Evolutionary conservation across 352 stramenopile species (phyloP).

Genomic region (Phytophthora nicotianae): DNA sequence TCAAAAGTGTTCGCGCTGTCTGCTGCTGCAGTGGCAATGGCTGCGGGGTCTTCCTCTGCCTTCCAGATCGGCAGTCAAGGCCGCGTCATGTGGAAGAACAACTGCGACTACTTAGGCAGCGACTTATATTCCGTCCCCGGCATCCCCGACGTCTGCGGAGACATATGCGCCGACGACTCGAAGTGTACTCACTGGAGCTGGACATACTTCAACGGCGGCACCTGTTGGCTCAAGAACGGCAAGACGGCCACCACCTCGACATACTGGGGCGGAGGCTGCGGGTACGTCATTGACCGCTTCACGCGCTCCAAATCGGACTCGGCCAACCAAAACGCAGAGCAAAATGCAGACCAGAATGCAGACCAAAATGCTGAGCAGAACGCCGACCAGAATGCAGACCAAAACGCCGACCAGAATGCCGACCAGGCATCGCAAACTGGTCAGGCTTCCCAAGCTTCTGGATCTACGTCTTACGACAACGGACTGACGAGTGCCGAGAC

Average conservation of each 20-base stretch:
- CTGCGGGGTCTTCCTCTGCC: conserved; percentile 6
- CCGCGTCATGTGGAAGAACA: conserved; percentile 52
- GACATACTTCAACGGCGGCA: conserved; percentile 45
- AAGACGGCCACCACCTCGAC: conserved; percentile 16
- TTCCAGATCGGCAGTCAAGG: conserved; percentile 42
- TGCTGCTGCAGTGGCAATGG: conserved; percentile 6
- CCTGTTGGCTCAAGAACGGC: conserved; percentile 55
- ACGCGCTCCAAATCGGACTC: conserved; percentile 20
- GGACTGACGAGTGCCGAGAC: conserved; percentile 40
- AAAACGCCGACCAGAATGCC: conserved; percentile 6
- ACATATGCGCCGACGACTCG: conserved; percentile 37
- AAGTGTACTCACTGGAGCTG: conserved; percentile 53
- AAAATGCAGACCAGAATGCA: conserved; percentile 4
- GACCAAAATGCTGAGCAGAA: conserved; percentile 10
- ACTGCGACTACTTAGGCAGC: conserved; percentile 49
- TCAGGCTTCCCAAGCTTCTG: conserved; percentile 13
- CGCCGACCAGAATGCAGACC: conserved; percentile 3
- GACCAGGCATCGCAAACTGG: conserved; percentile 10
- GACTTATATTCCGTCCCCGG: conserved; percentile 31
- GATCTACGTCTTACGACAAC: conserved; percentile 35
- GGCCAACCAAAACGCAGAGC: conserved; percentile 13
- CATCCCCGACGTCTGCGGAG: conserved; percentile 45
- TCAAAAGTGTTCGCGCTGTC: conserved; percentile 19
- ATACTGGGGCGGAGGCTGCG: conserved; percentile 39
- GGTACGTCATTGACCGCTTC: conserved; percentile 51